Evolutionary conservation across 176 grass and related monocot species (phyloP), one percentile per base, ranked within the genome.

Genomic region (Puya raimondii): DNA sequence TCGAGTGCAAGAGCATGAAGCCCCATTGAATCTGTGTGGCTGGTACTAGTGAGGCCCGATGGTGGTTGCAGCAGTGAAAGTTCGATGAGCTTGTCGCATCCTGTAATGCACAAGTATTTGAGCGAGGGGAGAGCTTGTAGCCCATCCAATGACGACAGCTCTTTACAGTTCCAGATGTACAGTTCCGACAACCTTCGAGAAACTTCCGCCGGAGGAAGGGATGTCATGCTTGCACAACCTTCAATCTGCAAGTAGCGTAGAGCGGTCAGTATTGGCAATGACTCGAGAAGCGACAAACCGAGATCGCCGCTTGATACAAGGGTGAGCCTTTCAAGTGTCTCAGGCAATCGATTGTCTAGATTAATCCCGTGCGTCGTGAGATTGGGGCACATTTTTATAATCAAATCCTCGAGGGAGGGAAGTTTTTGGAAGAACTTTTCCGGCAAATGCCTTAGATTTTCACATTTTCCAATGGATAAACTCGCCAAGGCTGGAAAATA

Each of bases 381-480:
- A 3, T 79, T 70, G 1, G 75, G 52, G 53, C 81, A 83, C 16
- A 12, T 21, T 2, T 2, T 0, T 7, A 70, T 10, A 9, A 0
- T 1, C 47, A 78, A 66, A 5, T 0, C 50, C 50, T 53, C 64
- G 48, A 83, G 67, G 49, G 15, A 73, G 23, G 49, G 22, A 22
- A 17, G 51, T 61, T 16, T 11, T 22, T 61, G 64, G 59, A 64
- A 64, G 2, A 18, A 22, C 54, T 63, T 20, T 1, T 21, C 17
- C 16, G 75, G 81, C 12, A 83, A 47, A 64, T 73, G 21, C 9
- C 29, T 61, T 47, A 83, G 15, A 48, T 71, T 78, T 73, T 64
- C 20, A 63, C 75, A 83, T 48, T 68, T 1, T 25, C 0, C 0
- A 64, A 78, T 9, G 1, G 2, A 2, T 49, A 78, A 58, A n/a